Conservation (phyloP, 1,139 yeast genomes). For the Debaryomyces fabryi region DNA sequence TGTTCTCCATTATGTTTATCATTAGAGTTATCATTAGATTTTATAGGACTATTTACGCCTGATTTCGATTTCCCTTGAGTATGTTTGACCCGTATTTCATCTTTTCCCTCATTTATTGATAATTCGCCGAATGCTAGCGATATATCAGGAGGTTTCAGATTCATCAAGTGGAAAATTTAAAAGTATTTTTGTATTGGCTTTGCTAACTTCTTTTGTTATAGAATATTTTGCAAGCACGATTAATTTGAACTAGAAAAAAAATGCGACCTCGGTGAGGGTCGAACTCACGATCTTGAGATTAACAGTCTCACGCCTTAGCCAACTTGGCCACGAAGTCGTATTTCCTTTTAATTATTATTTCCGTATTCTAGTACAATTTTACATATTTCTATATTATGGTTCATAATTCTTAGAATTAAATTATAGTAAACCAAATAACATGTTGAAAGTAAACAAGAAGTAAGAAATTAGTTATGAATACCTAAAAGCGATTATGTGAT, state of each 20-base stretch:
- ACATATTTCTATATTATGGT: too few species aligned
- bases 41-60: background rate
- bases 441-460: too few species aligned
- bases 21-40: background rate
- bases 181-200: background rate
- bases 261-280: conserved; percentile 38
- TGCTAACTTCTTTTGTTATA: background rate
- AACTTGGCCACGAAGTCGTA: conserved; percentile 45
- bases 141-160: background rate
- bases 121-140: background rate
- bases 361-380: background rate
- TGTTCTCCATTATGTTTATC: background rate
- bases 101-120: background rate
- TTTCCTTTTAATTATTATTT: background rate
- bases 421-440: too few species aligned
- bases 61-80: background rate
- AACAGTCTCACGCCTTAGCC: conserved; percentile 49
- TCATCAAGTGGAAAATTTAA: background rate
- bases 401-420: too few species aligned
- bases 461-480: too few species aligned
- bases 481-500: too few species aligned
- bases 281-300: conserved; percentile 48
- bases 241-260: background rate
- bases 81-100: background rate
- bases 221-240: background rate